Percentiles rank a stretch among this genome's conserved stretches.
Evolutionary conservation across 768 basidiomycete genomes (phyloP).

Genomic region (Cubamyces lactineus): DNA sequence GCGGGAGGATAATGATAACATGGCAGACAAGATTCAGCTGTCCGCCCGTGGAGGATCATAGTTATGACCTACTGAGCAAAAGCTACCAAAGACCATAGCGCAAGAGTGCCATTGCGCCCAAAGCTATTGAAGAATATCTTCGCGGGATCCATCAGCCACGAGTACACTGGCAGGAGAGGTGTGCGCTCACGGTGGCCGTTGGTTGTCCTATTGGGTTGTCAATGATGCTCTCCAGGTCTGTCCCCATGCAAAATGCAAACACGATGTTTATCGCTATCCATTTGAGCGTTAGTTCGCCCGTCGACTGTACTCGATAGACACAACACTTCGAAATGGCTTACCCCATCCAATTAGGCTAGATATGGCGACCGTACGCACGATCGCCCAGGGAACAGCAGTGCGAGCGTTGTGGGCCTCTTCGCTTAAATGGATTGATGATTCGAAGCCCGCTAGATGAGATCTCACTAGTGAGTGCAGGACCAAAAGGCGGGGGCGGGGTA

Average conservation of each 20-base stretch:
- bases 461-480: too few relatives aligned
- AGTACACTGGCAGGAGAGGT: conserved; percentile 1
- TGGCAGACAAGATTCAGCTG: conserved; percentile 26
- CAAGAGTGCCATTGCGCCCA: conserved; percentile 40
- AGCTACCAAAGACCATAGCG: conserved; percentile 42
- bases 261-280: conserved; percentile 52
- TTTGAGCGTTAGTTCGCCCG: too few relatives aligned
- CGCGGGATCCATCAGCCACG: too few relatives aligned
- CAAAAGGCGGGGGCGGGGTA: neutral
- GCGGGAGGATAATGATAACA: conserved; percentile 32
- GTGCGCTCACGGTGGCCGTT: conserved; percentile 49
- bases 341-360: conserved; percentile 59
- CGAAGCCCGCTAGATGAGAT: conserved; percentile 36
- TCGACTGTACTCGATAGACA: too few relatives aligned
- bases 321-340: conserved; percentile 29
- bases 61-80: conserved; percentile 41
- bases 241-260: conserved; percentile 65
- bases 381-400: conserved; percentile 64
- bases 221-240: conserved; percentile 44
- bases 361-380: conserved; percentile 52
- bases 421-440: conserved; percentile 60
- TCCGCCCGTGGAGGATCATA: conserved; percentile 28
- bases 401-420: conserved; percentile 67
- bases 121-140: conserved; percentile 38
- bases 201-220: conserved; percentile 53